Percentiles rank a stretch among this genome's conserved stretches.
Conservation (phyloP, 2,329 filamentous ascomycete genomes). For the Biscogniauxia sp. region DNA sequence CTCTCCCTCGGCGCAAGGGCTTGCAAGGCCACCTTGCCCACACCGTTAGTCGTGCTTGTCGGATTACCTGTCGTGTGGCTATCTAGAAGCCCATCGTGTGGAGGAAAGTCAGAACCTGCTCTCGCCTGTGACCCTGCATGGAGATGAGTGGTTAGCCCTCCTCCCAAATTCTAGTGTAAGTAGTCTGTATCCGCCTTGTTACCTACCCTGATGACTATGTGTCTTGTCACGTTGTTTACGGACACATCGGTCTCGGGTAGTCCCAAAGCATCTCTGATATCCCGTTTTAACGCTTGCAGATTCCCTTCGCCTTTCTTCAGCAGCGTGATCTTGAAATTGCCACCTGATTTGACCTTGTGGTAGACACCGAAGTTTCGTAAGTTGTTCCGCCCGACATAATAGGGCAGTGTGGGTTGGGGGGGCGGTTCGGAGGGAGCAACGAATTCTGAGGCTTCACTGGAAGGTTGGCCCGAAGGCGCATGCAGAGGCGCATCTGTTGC, state of each 20-base stretch:
- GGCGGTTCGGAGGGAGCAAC: conserved; percentile 11
- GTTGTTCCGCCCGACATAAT: conserved; percentile 69
- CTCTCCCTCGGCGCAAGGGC: neutral
- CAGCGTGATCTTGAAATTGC: conserved; percentile 70
- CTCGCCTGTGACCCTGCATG: conserved; percentile 22
- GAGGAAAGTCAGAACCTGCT: conserved; percentile 24
- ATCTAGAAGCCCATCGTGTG: conserved; percentile 25
- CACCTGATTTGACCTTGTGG: conserved; percentile 67
- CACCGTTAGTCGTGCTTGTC: conserved; percentile 22
- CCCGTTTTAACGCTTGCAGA: conserved; percentile 57
- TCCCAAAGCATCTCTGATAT: conserved; percentile 59
- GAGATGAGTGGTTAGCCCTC: conserved; percentile 2
- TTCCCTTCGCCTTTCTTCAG: conserved; percentile 81
- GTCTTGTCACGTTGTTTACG: conserved; percentile 61
- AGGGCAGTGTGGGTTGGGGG: conserved; percentile 49
- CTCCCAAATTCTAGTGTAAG: neutral
- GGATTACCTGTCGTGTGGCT: neutral
- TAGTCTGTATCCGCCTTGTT: neutral
- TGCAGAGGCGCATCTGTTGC: neutral
- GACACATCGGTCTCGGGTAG: conserved; percentile 54
- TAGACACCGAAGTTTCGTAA: conserved; percentile 77
- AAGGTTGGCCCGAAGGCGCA: no score
- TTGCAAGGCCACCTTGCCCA: neutral
- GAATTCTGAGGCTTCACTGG: neutral
- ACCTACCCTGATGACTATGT: conserved; percentile 72